phyloP scores from a whole-genome alignment of 1,284 basidiomycete genomes.

The Coriolopsis trogii region DNA sequence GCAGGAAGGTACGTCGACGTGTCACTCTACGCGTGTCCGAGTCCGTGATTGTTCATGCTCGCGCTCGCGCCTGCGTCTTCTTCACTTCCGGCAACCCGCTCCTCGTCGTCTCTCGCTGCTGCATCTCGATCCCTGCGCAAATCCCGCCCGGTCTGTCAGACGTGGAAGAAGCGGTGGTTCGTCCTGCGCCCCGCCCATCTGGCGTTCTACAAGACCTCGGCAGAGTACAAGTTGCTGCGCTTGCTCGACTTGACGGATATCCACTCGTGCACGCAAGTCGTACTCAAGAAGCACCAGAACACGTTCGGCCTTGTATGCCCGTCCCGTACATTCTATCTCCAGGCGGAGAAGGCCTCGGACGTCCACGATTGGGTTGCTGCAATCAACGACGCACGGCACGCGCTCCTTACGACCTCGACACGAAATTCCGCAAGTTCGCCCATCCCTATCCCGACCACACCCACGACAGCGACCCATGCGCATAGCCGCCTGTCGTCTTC shows the following conservation, averaged over 20 bases:
- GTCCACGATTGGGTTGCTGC: slow-evolving; percentile 85
- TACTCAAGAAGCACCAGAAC: slow-evolving; percentile 89
- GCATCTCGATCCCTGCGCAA: slow-evolving; percentile 17
- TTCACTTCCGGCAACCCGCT: slow-evolving; percentile 3
- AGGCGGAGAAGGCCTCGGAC: slow-evolving; percentile 73
- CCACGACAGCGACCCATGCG: slow-evolving; percentile 16
- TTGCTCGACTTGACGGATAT: slow-evolving; percentile 89
- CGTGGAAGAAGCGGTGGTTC: slow-evolving; percentile 99
- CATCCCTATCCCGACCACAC: slow-evolving; percentile 50
- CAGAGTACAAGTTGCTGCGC: slow-evolving; percentile 90
- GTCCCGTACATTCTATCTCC: slow-evolving; percentile 91
- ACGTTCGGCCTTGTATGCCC: slow-evolving; percentile 94
- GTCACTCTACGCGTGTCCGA: slow-evolving; percentile 5
- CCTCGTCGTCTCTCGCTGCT: slow-evolving; percentile 8
- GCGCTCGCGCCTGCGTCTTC: slow-evolving; percentile 1
- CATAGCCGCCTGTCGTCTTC: slow-evolving; percentile 35
- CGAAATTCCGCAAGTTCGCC: slow-evolving; percentile 52
- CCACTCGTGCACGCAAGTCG: slow-evolving; percentile 87
- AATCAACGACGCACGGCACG: slow-evolving; percentile 78
- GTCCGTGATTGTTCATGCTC: slow-evolving; percentile 17
- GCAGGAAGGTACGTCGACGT: slow-evolving; percentile 77
- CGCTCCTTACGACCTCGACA: slow-evolving; percentile 61
- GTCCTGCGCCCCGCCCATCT: slow-evolving; percentile 90
- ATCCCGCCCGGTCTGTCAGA: slow-evolving; percentile 49
- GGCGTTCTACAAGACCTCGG: slow-evolving; percentile 96